Conservation (phyloP, 805 yeast genomes). For the Wickerhamiella azyma region DNA sequence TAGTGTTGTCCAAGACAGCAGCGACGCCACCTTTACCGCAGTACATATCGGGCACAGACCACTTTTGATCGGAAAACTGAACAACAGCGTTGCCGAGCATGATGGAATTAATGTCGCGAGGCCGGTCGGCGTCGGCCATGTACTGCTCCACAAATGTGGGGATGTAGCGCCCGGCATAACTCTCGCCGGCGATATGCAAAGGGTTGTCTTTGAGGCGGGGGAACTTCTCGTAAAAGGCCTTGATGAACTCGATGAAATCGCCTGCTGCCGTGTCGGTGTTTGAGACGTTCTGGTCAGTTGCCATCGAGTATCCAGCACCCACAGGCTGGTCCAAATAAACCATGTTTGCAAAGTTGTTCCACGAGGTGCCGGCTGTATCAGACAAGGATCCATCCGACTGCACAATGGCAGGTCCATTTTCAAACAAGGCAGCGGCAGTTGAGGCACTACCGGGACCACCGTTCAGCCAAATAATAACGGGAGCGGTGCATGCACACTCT, state of each 20-base stretch:
- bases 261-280: slow-evolving; percentile 59
- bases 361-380: slow-evolving; percentile 53
- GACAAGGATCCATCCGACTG: slow-evolving; percentile 27
- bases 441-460: slow-evolving; percentile 87
- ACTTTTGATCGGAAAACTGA: slow-evolving; percentile 62
- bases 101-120: slow-evolving; percentile 58
- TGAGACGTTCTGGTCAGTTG: slow-evolving; percentile 27
- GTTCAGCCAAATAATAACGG: slow-evolving; percentile 66
- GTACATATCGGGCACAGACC: slow-evolving; percentile 81
- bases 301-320: slow-evolving; percentile 58
- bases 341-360: slow-evolving; percentile 71
- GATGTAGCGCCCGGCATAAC: slow-evolving; percentile 74
- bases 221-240: slow-evolving; percentile 59
- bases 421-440: slow-evolving; percentile 66
- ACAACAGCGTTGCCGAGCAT: slow-evolving; percentile 89
- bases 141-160: slow-evolving; percentile 74
- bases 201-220: slow-evolving; percentile 34
- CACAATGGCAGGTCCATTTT: slow-evolving; percentile 61
- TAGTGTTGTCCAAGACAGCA: slow-evolving; percentile 6
- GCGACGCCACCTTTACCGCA: slow-evolving; percentile 75
- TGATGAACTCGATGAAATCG: slow-evolving; percentile 62
- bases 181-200: slow-evolving; percentile 75
- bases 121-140: slow-evolving; percentile 36
- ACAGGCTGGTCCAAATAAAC: slow-evolving; percentile 76
- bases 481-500: slow-evolving; percentile 67